Evolutionary conservation across 164 flowering plant species (phyloP).

Genomic region (Amborella trichopoda): DNA sequence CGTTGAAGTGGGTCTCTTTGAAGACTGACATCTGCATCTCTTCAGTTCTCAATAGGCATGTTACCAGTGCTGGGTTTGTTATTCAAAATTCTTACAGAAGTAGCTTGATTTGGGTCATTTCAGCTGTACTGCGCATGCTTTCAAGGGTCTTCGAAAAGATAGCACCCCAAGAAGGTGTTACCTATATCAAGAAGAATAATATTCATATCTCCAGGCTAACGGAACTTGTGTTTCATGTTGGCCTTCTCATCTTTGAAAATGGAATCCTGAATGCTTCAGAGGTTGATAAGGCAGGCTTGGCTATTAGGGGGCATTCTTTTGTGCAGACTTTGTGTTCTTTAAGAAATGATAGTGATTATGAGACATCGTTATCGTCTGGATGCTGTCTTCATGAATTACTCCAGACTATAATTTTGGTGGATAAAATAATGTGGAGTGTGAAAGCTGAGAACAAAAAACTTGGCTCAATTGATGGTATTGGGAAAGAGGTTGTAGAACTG

Average conservation of each 20-base stretch:
- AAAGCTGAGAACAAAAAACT: slow-evolving; percentile 21
- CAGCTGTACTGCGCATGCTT: slow-evolving; percentile 61
- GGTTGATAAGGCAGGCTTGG: slow-evolving; percentile 5
- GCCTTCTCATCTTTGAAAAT: slow-evolving; percentile 44
- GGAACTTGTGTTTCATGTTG: slow-evolving; percentile 63
- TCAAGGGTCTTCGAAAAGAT: slow-evolving; percentile 46
- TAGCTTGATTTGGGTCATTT: slow-evolving; percentile 63
- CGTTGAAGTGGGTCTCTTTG: slow-evolving; percentile 52
- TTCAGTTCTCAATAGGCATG: slow-evolving; percentile 13
- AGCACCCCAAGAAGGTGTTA: slow-evolving; percentile 26
- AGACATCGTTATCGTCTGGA: slow-evolving; percentile 50
- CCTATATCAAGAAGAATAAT: slow-evolving; percentile 9
- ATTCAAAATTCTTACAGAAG: slow-evolving; percentile 14
- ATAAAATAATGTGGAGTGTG: slow-evolving; percentile 37
- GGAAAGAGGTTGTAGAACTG: slow-evolving; percentile 46
- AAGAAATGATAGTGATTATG: slow-evolving; percentile 30
- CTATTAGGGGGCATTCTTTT: slow-evolving; percentile 25
- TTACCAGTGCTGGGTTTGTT: slow-evolving; percentile 6
- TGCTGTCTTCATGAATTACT: slow-evolving; percentile 61
- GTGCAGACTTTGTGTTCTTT: slow-evolving; percentile 33
- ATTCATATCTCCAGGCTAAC: slow-evolving; percentile 44
- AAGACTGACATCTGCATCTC: slow-evolving; percentile 19
- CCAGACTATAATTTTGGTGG: slow-evolving; percentile 28
- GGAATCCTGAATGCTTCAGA: slow-evolving; percentile 24
- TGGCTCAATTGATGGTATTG: too few relatives aligned